Percentiles rank a stretch among this genome's conserved stretches.
phyloP scores from a whole-genome alignment of 2,329 filamentous ascomycete species.

The Microdochium bolleyi region DNA sequence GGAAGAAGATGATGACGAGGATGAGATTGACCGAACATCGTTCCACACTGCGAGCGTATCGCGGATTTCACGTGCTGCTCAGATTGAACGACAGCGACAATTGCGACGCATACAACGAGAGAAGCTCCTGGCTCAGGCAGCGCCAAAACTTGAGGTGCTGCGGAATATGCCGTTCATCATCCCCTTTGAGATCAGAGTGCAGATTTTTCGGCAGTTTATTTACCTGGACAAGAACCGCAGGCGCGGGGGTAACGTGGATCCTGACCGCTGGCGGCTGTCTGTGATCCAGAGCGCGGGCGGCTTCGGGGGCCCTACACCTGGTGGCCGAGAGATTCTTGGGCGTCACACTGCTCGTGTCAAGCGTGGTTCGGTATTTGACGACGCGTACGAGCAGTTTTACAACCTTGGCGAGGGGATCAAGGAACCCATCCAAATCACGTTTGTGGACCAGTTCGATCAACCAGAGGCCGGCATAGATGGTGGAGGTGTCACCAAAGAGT shows the following conservation, averaged over 20 bases:
- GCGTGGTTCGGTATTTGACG: slow-evolving; percentile 72
- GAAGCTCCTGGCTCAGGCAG: slow-evolving; percentile 69
- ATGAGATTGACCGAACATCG: slow-evolving; percentile 14
- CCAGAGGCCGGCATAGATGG: slow-evolving; percentile 93
- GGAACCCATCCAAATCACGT: slow-evolving; percentile 93
- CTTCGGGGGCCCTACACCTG: slow-evolving; percentile 9
- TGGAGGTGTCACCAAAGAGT: slow-evolving; percentile 95
- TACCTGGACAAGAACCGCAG: slow-evolving; percentile 68
- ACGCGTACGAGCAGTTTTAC: slow-evolving; percentile 81
- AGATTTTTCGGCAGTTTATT: slow-evolving; percentile 93
- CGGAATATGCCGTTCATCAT: slow-evolving; percentile 97
- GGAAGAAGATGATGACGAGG: slow-evolving; percentile 45
- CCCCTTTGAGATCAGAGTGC: slow-evolving; percentile 82
- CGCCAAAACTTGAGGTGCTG: slow-evolving; percentile 80
- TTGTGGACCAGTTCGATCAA: slow-evolving; percentile 82
- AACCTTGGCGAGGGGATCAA: slow-evolving; percentile 74
- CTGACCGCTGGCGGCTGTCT: slow-evolving; percentile 66
- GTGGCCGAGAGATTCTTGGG: slow-evolving; percentile 30
- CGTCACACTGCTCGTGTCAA: slow-evolving; percentile 74
- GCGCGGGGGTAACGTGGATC: slow-evolving; percentile 59
- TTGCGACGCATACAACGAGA: slow-evolving; percentile 61
- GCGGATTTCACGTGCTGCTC: slow-evolving; percentile 52
- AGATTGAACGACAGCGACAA: slow-evolving; percentile 55
- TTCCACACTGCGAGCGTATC: slow-evolving; percentile 40
- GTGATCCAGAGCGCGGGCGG: slow-evolving; percentile 33